Conservation (phyloP, 148 eudicot genomes). For the Euryodendron excelsum region DNA sequence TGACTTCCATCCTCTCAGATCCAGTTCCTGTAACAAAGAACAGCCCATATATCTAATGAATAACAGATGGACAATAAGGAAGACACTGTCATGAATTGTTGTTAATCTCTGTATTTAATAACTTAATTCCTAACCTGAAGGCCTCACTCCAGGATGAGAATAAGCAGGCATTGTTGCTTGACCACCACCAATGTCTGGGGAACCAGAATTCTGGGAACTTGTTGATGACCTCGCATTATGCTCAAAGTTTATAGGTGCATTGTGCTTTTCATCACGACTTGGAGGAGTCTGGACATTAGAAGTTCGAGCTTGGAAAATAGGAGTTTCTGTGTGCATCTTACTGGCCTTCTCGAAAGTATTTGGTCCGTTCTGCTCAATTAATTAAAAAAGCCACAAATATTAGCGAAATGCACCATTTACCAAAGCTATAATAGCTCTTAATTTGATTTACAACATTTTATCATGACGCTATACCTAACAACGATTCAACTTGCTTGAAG, state of each 20-base stretch:
- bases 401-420: not conserved
- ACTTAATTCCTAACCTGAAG: constrained; percentile 45
- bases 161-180: constrained; percentile 18
- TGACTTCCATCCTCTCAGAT: constrained; percentile 24
- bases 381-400: not conserved
- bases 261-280: constrained; percentile 26
- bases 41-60: not conserved
- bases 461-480: not conserved
- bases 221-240: constrained; percentile 31
- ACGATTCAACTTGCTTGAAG: not conserved
- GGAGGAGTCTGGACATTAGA: constrained; percentile 34
- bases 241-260: constrained; percentile 28
- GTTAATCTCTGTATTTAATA: not conserved
- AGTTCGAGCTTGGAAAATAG: constrained; percentile 25
- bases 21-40: constrained; percentile 35
- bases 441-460: not conserved
- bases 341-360: constrained; percentile 35
- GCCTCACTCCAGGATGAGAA: constrained; percentile 32
- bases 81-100: not conserved
- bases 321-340: constrained; percentile 45
- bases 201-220: constrained; percentile 28
- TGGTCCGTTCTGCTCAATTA: constrained; percentile 54
- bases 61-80: constrained; percentile 2
- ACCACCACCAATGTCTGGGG: constrained; percentile 25
- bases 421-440: not conserved